Evolutionary conservation across 768 basidiomycete species (phyloP), one percentile per base, ranked within the genome.

Genomic region (Agaricus subrufescens): DNA sequence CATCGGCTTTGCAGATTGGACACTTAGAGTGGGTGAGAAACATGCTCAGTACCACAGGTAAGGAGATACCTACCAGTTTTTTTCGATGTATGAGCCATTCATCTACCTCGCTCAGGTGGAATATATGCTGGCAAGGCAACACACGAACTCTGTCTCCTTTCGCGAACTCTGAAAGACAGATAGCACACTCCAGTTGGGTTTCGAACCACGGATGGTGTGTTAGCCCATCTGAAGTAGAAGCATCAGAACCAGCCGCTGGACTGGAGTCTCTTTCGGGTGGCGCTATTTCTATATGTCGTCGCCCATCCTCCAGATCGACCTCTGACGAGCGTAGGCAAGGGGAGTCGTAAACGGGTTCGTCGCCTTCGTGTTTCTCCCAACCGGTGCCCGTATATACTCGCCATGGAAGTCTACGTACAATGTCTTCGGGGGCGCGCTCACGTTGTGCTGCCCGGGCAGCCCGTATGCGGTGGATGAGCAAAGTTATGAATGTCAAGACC

Each of bases 121-220:
- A 98, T 52, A 98, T 85, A 67, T 98, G 96, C 46, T 90, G 88
- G 65, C 96, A 98, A 1, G 96, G 96, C 40, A 98, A 67, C 50
- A 95, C 91, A 62, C 95, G 83, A 43, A 98, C 91, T 63, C 84
- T 82, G 67, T 98, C 96, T 2, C 94, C 94, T 65, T 85, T 85
- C 40, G 74, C 83, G 63, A 98, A 98, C 59, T 87, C 83, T 57
- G 81, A 89, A 54, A 98, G 78, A 67, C 96, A 98, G 53, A 98
- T 98, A 34, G 94, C 91, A 65, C 95, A 98, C 68, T 98, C 93
- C 52, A 80, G 66, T 64, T 94, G 91, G 3, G 78, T 70, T 66
- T 89, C 88, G 60, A 90, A 94, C 87, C 91, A 92, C 2, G 84
- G 80, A 52, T 82, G 81, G 27, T 76, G 68, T 15, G 62, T 62